Conservation (phyloP, 106 monocot species). For the Dioscorea dumetorum region DNA sequence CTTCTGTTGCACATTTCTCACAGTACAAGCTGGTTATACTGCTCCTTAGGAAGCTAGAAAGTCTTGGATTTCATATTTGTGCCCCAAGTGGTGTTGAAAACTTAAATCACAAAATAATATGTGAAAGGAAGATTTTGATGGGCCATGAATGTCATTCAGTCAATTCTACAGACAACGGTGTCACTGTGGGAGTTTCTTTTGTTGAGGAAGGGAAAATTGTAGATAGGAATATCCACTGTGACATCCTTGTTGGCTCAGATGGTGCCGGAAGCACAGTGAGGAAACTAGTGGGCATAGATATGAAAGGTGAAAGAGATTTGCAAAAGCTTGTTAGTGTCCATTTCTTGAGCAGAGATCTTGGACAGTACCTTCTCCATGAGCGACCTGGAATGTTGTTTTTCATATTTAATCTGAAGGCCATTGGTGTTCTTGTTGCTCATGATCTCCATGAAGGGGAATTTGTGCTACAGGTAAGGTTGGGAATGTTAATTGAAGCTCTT, state of each 20-base stretch:
- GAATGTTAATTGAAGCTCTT: not conserved
- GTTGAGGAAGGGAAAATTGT: slow-evolving; percentile 40
- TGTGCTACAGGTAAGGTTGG: slow-evolving; percentile 81
- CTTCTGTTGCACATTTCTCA: slow-evolving; percentile 86
- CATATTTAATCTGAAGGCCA: slow-evolving; percentile 79
- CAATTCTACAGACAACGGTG: slow-evolving; percentile 23
- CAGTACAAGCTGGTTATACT: slow-evolving; percentile 78
- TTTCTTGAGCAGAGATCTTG: slow-evolving; percentile 89
- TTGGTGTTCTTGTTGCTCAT: slow-evolving; percentile 97
- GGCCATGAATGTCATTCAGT: slow-evolving; percentile 81
- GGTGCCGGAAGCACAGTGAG: slow-evolving; percentile 82
- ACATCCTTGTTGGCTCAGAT: slow-evolving; percentile 77
- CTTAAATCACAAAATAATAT: not conserved
- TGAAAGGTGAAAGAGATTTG: slow-evolving; percentile 80
- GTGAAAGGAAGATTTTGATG: slow-evolving; percentile 61
- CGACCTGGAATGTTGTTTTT: slow-evolving; percentile 97
- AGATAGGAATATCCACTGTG: slow-evolving; percentile 51
- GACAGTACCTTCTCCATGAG: slow-evolving; percentile 47
- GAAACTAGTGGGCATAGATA: slow-evolving; percentile 57
- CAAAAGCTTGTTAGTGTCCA: slow-evolving; percentile 91
- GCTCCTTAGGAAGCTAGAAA: slow-evolving; percentile 67
- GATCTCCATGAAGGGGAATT: slow-evolving; percentile 89
- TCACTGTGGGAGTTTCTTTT: slow-evolving; percentile 47
- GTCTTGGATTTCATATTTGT: slow-evolving; percentile 49
- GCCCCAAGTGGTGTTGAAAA: slow-evolving; percentile 18